Evolutionary conservation across 495 filamentous ascomycete species (phyloP), one percentile per base, ranked within the genome.

Genomic region (Penicillium antarcticum): DNA sequence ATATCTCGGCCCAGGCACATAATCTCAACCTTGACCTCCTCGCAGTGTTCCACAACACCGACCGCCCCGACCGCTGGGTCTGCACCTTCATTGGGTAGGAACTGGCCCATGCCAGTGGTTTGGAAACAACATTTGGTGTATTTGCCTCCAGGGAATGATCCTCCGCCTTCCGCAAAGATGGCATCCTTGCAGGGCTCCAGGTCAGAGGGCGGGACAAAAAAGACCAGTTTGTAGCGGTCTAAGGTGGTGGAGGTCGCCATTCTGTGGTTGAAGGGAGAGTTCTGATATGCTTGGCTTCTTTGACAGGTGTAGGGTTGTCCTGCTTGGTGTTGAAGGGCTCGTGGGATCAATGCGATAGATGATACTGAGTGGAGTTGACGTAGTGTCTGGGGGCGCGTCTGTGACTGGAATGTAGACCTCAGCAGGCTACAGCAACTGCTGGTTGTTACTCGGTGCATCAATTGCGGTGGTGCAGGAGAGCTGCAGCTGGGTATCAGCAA

Each of bases 11-110:
- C 78, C 9, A 77, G 47, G 62, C 80, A 83, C 65, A 82, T 58
- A 5, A 78, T 66, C 66, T 83, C 80, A 19, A 76, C 72, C 52
- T 63, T 76, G 48, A 73, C 67, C 67, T 81, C 80, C 57, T 78
- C 71, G 6, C 78, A 75, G 48, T 66, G 55, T 51, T 80, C 79
- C 24, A 78, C 19, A 13, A 39, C 51, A 0, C 74, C 75, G 1
- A 68, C 64, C 4, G 54, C 51, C 0, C 75, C 74, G 44, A 77
- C 67, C 16, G 68, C 67, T 0, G 74, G 74, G 24, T 61, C 60
- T 14, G 75, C 75, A 1, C 64, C 69, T 1, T 69, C 58, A 0
- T 60, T 56, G 1, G 75, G 74, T 18, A 73, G 48, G 43, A 76
- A 78, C 29, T 78, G 75, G 1, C 63, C 68, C 12, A 52, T 64